Base-by-base conservation (phyloP, 306 rosid genomes). In the Fagus sylvatica region DNA sequence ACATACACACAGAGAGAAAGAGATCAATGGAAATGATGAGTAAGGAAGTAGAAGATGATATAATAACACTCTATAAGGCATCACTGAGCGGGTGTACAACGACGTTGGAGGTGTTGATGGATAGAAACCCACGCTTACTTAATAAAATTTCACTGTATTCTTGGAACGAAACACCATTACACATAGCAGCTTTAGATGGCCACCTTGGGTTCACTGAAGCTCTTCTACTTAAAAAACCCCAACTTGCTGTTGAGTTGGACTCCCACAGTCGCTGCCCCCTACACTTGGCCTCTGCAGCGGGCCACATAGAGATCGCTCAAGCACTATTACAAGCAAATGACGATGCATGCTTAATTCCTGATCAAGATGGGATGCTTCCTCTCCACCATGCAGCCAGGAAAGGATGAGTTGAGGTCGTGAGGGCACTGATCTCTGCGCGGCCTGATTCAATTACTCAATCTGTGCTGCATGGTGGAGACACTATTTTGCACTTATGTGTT, bases 201-300 rank as follows among this genome's bases (percentile, higher is more conserved):
- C 78, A 79, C 6, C 8, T 53, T 39, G 67, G 37, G 1, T 39
- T 72, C 37, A 49, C 73, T 3, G 5, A n/a, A 28, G 1, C 51
- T 2, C 61, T 74, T 33, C 53, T 79, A 19, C 0, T 13, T 33
- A 53, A n/a, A 7, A 43, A 67, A 9, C 75, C 83, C 6, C 2
- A 54, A 43, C 71, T 80, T 13, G 75, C 75, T 4, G 2, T 4
- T 0, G 75, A 65, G 51, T 54, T 79, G 69, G 46, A 80, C 64
- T 67, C 71, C 3, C 3, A 1, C 2, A 10, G 19, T 56, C 22
- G 65, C 17, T 28, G 62, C 4, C 19, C 79, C 0, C 70, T 80
- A 3, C 83, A 67, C 75, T 5, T 80, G n/a, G 79, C 83, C 55
- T 55, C 83, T 0, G 79, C 71, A 11, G 64, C 33, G 7, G 83